These are phyloP conservation scores for Pseudonitzschia multistriata DNA, from an alignment of 108 stramenopile genomes.

Conservation along the genomic window DNA sequence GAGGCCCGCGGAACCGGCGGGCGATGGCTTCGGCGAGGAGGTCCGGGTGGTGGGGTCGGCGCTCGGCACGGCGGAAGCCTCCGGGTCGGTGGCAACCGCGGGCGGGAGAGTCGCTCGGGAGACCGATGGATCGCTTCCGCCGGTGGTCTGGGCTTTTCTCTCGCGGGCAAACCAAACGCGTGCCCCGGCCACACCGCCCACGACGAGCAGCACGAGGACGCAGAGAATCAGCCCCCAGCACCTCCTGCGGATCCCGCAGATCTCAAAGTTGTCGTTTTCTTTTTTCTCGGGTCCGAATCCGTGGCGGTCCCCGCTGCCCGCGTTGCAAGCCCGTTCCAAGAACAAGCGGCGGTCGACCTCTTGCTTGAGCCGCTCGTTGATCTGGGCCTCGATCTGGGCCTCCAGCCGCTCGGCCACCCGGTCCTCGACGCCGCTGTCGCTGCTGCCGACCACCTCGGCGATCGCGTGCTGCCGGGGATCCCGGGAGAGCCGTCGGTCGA, in stretches of 20 bases:
- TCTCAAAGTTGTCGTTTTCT: conserved; percentile 10
- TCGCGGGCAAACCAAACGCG: conserved; percentile 8
- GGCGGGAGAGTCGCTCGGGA: too few relatives aligned
- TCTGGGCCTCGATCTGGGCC: too few relatives aligned
- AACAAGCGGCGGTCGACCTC: neutral
- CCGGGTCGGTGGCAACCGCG: neutral
- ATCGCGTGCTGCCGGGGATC: conserved; percentile 5
- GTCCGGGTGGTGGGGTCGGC: too few relatives aligned
- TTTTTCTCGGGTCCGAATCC: neutral
- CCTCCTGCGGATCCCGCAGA: conserved; percentile 18
- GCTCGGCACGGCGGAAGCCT: neutral
- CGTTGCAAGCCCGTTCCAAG: too few relatives aligned
- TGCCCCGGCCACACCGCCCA: neutral
- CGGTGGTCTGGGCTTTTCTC: neutral
- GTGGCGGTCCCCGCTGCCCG: too few relatives aligned
- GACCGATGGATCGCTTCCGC: neutral
- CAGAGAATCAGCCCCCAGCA: conserved; percentile 17
- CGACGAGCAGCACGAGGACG: neutral
- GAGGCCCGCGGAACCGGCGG: too few relatives aligned
- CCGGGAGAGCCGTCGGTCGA: conserved; percentile 5
- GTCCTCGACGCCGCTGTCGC: neutral
- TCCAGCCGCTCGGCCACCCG: neutral
- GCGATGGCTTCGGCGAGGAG: too few relatives aligned
- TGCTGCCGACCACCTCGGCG: neutral
- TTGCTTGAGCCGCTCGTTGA: neutral